Conservation (phyloP, 306 rosid genomes). For the Datisca glomerata region DNA sequence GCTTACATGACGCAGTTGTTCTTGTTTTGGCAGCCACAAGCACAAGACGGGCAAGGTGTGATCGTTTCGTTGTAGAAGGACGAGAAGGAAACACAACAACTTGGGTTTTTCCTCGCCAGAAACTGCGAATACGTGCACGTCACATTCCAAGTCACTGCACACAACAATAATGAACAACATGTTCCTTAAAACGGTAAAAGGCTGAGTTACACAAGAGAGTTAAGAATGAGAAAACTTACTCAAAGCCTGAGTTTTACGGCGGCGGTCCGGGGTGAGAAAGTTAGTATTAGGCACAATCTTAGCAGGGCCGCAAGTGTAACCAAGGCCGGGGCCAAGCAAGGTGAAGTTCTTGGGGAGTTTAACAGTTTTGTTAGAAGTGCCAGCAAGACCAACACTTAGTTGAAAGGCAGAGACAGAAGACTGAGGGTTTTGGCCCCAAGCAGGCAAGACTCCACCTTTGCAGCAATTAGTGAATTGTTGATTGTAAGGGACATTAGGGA, state of each 20-base stretch:
- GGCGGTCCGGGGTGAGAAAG: slow-evolving; percentile 55
- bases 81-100: slow-evolving; percentile 83
- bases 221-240: too few relatives aligned
- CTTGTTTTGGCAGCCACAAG: slow-evolving; percentile 84
- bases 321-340: slow-evolving; percentile 79
- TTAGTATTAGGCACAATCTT: slow-evolving; percentile 71
- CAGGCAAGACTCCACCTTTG: slow-evolving; percentile 79
- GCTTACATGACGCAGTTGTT: slow-evolving; percentile 67
- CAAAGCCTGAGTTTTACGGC: slow-evolving; percentile 88
- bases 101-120: slow-evolving; percentile 67
- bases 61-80: slow-evolving; percentile 82
- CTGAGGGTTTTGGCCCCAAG: slow-evolving; percentile 94
- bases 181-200: neutral
- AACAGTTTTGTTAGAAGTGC: slow-evolving; percentile 76
- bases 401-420: slow-evolving; percentile 75
- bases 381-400: slow-evolving; percentile 70
- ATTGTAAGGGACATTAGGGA: slow-evolving; percentile 93
- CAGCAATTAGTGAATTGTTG: slow-evolving; percentile 84
- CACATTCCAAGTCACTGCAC: slow-evolving; percentile 97
- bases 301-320: slow-evolving; percentile 90
- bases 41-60: slow-evolving; percentile 71
- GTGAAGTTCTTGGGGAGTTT: slow-evolving; percentile 83
- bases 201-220: slow-evolving; percentile 7
- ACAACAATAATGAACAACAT: neutral
- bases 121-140: slow-evolving; percentile 91